Conservation (phyloP, 1,284 basidiomycete genomes). For the Tetrapyrgos nigripes region DNA sequence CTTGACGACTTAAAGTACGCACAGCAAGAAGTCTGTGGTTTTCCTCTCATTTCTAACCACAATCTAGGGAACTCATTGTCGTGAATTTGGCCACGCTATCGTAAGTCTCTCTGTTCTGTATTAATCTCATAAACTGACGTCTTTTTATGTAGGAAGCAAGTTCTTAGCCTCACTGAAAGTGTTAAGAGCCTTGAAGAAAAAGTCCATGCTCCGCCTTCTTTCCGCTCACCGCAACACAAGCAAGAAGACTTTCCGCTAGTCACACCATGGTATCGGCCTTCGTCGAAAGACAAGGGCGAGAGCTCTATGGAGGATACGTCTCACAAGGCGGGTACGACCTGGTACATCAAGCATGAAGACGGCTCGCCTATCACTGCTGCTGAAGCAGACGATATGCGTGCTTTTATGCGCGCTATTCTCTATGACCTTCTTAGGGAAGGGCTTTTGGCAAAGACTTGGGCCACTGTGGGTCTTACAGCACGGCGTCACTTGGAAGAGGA, state of each 20-base stretch:
- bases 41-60: neutral
- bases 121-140: too few relatives aligned
- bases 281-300: neutral
- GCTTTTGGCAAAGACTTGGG: neutral
- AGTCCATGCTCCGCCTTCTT: neutral
- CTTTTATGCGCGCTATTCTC: neutral
- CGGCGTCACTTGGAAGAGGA: neutral
- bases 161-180: neutral
- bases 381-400: neutral
- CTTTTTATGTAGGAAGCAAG: neutral
- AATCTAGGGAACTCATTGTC: neutral
- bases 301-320: neutral
- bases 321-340: neutral
- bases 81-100: neutral
- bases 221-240: neutral
- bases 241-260: neutral
- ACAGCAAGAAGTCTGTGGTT: too few relatives aligned
- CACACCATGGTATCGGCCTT: neutral
- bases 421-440: neutral
- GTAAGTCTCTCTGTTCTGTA: neutral
- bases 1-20: too few relatives aligned
- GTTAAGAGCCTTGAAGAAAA: neutral
- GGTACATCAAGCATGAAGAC: slow-evolving; percentile 1
- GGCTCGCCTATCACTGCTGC: neutral
- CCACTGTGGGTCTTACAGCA: neutral